Percentiles rank a stretch among this genome's conserved stretches.
Evolutionary conservation across 305 asterid species (phyloP).

Genomic region (Ilex paraguariensis): DNA sequence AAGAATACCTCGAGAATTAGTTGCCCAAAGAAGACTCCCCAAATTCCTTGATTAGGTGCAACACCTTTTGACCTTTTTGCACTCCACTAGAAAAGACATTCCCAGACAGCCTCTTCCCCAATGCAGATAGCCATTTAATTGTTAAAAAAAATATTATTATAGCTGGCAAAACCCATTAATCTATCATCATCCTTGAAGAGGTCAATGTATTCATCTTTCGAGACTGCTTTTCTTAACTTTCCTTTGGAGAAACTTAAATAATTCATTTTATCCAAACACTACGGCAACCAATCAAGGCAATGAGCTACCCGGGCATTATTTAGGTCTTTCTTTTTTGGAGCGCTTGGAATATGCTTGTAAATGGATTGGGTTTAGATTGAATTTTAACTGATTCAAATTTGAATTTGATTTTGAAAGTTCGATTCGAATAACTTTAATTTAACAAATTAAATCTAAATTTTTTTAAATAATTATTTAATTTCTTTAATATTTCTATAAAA

Average conservation of each 20-base stretch:
- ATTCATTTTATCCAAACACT: background rate
- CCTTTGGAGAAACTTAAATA: background rate
- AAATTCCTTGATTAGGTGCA: slow-evolving; percentile 19
- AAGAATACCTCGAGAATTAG: background rate
- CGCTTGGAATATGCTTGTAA: background rate
- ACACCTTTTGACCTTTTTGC: slow-evolving; percentile 26
- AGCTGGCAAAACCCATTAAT: slow-evolving; percentile 25
- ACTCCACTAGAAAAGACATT: slow-evolving; percentile 32
- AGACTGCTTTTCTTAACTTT: background rate
- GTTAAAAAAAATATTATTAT: background rate
- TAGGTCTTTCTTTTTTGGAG: background rate
- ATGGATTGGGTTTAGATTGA: background rate
- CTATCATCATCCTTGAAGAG: slow-evolving; percentile 10
- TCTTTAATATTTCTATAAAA: no score
- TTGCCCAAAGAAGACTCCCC: background rate
- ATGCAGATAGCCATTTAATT: background rate
- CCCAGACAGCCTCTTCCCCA: slow-evolving; percentile 12
- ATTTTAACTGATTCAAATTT: background rate
- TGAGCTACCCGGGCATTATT: background rate
- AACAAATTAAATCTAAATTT: no score
- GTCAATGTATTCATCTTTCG: slow-evolving; percentile 39
- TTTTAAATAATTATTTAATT: no score
- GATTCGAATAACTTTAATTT: no score
- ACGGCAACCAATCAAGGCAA: background rate
- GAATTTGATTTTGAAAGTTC: background rate